phyloP scores from a whole-genome alignment of 768 basidiomycete species.

The Cystofilobasidium capitatum region DNA sequence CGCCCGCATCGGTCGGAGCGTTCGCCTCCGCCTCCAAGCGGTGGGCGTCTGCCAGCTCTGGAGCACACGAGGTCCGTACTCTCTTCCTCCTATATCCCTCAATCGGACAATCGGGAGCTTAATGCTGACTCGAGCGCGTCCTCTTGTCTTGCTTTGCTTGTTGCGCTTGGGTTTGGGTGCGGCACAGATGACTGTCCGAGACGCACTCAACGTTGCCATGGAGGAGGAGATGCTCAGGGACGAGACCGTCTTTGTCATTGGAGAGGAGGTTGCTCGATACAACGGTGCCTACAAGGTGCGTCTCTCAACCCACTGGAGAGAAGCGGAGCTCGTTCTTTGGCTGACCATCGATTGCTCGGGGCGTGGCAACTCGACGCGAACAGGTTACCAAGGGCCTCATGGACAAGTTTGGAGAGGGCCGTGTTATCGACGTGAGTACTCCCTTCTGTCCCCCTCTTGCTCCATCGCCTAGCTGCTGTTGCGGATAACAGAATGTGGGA shows the following conservation, averaged over 20 bases:
- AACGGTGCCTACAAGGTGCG: slow-evolving; percentile 49
- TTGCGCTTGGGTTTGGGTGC: not conserved
- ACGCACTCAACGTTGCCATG: slow-evolving; percentile 94
- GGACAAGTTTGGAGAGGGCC: slow-evolving; percentile 98
- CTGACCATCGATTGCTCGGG: not conserved
- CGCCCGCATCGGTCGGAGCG: slow-evolving; percentile 12
- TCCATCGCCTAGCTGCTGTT: not conserved
- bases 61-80: slow-evolving; percentile 22
- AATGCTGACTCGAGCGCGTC: not conserved
- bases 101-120: not conserved
- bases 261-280: slow-evolving; percentile 97
- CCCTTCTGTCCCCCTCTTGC: not conserved
- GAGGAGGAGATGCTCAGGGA: slow-evolving; percentile 99
- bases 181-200: slow-evolving; percentile 67
- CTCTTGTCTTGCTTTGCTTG: not conserved
- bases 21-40: slow-evolving; percentile 15
- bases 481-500: too few species aligned
- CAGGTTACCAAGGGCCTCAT: slow-evolving; percentile 96
- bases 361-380: not conserved
- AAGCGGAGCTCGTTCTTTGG: not conserved
- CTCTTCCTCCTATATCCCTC: not conserved
- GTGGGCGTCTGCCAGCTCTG: slow-evolving; percentile 12
- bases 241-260: slow-evolving; percentile 85
- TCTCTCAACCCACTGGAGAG: slow-evolving; percentile 58
- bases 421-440: slow-evolving; percentile 67